phyloP scores from a whole-genome alignment of 2,329 filamentous ascomycete genomes.

The Aureobasidium sp. region DNA sequence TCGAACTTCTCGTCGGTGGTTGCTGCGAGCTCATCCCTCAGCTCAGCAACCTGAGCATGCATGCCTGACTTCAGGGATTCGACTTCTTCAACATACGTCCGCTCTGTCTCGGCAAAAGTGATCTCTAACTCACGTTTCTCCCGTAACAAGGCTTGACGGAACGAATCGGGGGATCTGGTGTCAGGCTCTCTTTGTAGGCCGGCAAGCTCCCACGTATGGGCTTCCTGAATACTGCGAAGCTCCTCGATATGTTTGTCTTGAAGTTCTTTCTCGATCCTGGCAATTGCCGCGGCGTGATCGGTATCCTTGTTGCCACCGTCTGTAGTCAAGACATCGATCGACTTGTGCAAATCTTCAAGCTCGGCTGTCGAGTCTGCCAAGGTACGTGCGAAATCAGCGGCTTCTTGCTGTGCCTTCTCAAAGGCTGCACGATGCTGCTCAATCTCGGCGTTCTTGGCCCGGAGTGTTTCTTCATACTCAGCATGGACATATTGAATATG shows the following conservation, averaged over 20 bases:
- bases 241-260: constrained; percentile 6
- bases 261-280: background rate
- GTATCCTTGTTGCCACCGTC: background rate
- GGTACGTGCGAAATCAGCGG: background rate
- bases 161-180: background rate
- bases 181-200: background rate
- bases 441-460: constrained; percentile 13
- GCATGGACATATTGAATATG: background rate
- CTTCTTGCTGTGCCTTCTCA: constrained; percentile 1
- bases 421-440: constrained; percentile 9
- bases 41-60: background rate
- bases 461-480: constrained; percentile 6
- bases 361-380: constrained; percentile 4
- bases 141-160: background rate
- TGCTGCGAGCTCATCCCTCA: constrained; percentile 6
- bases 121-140: background rate
- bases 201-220: background rate
- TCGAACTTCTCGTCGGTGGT: constrained; percentile 2
- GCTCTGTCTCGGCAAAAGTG: background rate
- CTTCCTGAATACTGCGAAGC: constrained; percentile 1
- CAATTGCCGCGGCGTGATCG: background rate
- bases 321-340: background rate
- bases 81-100: background rate
- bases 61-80: background rate
- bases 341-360: constrained; percentile 1